Conservation (phyloP, 495 filamentous ascomycete species). For the Hyaloscypha variabilis region DNA sequence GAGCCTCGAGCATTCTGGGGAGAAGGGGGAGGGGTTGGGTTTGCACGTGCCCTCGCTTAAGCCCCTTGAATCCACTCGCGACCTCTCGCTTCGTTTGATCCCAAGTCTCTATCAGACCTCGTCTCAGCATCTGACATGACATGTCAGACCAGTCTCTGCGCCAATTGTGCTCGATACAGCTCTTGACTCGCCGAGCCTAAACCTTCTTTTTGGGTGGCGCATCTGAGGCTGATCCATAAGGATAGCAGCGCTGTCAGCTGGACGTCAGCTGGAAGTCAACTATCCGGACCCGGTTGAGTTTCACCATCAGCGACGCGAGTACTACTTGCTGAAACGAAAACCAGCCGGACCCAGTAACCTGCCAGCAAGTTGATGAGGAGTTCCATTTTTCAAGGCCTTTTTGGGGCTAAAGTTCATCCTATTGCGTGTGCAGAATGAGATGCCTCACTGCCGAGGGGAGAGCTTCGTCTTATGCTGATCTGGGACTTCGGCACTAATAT, state of each 20-base stretch:
- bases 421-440: background rate
- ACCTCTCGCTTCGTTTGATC: slow-evolving; percentile 8
- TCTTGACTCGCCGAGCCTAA: background rate
- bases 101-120: slow-evolving; percentile 12
- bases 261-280: background rate
- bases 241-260: background rate
- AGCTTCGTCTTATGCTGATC: slow-evolving; percentile 19
- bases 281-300: background rate
- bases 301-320: background rate
- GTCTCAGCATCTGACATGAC: slow-evolving; percentile 19
- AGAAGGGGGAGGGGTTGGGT: background rate
- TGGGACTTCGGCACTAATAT: slow-evolving; percentile 8
- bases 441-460: background rate
- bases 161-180: background rate
- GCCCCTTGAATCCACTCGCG: background rate
- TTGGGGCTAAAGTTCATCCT: background rate
- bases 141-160: slow-evolving; percentile 5
- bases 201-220: slow-evolving; percentile 3
- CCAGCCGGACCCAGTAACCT: background rate
- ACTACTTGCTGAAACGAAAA: background rate
- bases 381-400: background rate
- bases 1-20: background rate
- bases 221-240: background rate
- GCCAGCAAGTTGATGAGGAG: background rate
- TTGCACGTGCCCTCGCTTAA: slow-evolving; percentile 10